These are phyloP conservation scores for Chenopodium berlandieri DNA, from an alignment of 148 eudicot genomes.

Conservation along the genomic window DNA sequence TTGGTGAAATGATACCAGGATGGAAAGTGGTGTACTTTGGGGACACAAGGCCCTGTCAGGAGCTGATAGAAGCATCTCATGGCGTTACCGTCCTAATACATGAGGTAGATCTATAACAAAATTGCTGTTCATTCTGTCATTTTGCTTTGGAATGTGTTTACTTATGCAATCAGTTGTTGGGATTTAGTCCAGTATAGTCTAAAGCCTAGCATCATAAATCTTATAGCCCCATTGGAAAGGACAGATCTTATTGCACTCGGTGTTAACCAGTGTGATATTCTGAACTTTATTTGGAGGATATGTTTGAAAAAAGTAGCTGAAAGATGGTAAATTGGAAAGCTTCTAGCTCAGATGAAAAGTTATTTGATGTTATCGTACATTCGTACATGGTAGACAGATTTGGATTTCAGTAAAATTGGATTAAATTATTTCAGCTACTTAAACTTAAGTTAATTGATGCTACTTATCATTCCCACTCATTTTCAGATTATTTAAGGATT, in stretches of 20 bases:
- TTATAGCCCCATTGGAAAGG: neutral
- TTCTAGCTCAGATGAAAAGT: neutral
- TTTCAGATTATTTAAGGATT: too few species aligned
- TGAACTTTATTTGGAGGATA: neutral
- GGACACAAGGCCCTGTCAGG: slow-evolving; percentile 86
- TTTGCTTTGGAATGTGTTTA: neutral
- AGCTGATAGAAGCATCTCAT: slow-evolving; percentile 62
- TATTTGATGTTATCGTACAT: too few species aligned
- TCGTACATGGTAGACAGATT: too few species aligned
- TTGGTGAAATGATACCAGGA: slow-evolving; percentile 61
- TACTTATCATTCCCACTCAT: too few species aligned
- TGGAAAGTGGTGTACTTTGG: slow-evolving; percentile 98
- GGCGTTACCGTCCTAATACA: slow-evolving; percentile 93
- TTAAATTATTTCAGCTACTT: too few species aligned
- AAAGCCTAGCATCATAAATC: neutral
- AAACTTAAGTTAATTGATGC: too few species aligned
- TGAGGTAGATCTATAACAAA: slow-evolving; percentile 49
- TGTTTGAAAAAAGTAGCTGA: neutral
- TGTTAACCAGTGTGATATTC: neutral
- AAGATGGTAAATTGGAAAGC: neutral
- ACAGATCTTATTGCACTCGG: neutral
- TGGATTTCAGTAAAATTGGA: too few species aligned
- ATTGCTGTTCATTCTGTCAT: neutral
- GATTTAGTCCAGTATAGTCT: neutral
- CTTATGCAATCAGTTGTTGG: neutral